phyloP scores from a whole-genome alignment of 805 yeast genomes.

The Torulaspora franciscae region DNA sequence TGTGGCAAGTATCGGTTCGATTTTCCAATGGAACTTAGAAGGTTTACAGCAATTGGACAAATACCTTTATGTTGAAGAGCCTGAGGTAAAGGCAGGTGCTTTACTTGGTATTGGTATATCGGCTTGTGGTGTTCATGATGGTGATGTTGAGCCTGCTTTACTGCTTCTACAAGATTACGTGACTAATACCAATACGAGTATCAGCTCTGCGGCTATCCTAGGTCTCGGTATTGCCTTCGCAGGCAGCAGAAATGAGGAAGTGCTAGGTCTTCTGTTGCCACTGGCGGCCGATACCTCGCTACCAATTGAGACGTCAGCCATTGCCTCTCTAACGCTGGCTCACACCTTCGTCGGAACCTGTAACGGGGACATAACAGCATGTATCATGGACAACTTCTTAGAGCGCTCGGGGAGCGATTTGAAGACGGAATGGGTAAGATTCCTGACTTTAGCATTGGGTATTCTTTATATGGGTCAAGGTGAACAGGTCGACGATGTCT shows the following conservation, averaged over 20 bases:
- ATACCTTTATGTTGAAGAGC: slow-evolving; percentile 78
- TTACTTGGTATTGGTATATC: slow-evolving; percentile 90
- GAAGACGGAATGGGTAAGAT: slow-evolving; percentile 79
- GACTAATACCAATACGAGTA: slow-evolving; percentile 53
- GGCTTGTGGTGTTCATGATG: slow-evolving; percentile 86
- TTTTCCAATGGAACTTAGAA: slow-evolving; percentile 88
- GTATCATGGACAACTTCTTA: slow-evolving; percentile 81
- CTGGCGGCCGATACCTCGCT: slow-evolving; percentile 70
- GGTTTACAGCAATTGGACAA: slow-evolving; percentile 89
- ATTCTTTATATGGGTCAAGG: slow-evolving; percentile 88
- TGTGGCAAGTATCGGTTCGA: slow-evolving; percentile 85
- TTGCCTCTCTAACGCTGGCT: slow-evolving; percentile 89
- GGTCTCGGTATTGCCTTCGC: slow-evolving; percentile 95
- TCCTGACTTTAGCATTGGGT: slow-evolving; percentile 89
- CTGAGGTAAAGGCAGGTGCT: slow-evolving; percentile 93
- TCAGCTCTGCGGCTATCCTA: slow-evolving; percentile 76
- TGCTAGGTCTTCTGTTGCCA: slow-evolving; percentile 72
- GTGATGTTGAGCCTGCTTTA: slow-evolving; percentile 86
- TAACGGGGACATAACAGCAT: slow-evolving; percentile 89
- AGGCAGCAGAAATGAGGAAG: slow-evolving; percentile 84
- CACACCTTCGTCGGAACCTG: slow-evolving; percentile 94
- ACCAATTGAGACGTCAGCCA: slow-evolving; percentile 71
- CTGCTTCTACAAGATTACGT: slow-evolving; percentile 82
- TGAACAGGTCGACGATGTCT: slow-evolving; percentile 88
- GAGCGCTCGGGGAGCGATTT: slow-evolving; percentile 79